Evolutionary conservation across 208 protist genomes (phyloP).

Genomic region (Trypanosoma avium): DNA sequence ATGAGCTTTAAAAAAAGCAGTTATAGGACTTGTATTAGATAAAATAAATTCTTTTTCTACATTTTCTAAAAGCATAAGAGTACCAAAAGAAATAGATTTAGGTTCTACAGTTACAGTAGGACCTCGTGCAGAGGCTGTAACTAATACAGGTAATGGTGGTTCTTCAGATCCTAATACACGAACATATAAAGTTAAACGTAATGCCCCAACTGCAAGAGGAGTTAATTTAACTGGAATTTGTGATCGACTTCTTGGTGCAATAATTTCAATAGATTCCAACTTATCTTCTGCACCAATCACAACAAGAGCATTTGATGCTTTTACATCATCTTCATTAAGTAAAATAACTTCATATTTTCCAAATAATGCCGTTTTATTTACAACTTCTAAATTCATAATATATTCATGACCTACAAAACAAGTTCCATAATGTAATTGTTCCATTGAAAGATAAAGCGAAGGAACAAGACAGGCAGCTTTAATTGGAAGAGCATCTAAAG

Average conservation of each 20-base stretch:
- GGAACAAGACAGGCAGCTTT: slow-evolving; percentile 86
- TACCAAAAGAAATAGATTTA: slow-evolving; percentile 68
- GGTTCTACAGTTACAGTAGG: slow-evolving; percentile 68
- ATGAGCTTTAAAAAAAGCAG: slow-evolving; percentile 44
- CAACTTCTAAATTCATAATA: slow-evolving; percentile 80
- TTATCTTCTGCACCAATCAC: slow-evolving; percentile 37
- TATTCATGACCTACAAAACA: slow-evolving; percentile 93
- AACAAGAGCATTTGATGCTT: slow-evolving; percentile 30
- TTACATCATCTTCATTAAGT: slow-evolving; percentile 42
- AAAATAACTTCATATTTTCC: slow-evolving; percentile 92
- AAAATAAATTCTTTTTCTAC: slow-evolving; percentile 47
- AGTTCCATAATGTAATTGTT: slow-evolving; percentile 82
- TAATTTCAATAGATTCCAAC: slow-evolving; percentile 24
- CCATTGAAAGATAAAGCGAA: slow-evolving; percentile 55
- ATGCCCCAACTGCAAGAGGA: slow-evolving; percentile 67
- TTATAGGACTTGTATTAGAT: slow-evolving; percentile 86
- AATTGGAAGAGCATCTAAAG: slow-evolving; percentile 86
- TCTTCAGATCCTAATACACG: slow-evolving; percentile 63
- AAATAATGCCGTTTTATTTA: slow-evolving; percentile 90
- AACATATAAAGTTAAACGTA: slow-evolving; percentile 83
- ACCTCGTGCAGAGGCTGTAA: slow-evolving; percentile 76
- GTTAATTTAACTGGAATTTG: slow-evolving; percentile 78
- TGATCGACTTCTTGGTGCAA: slow-evolving; percentile 47
- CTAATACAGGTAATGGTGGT: slow-evolving; percentile 39
- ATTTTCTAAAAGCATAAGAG: slow-evolving; percentile 54